Evolutionary conservation across 2,329 filamentous ascomycete species (phyloP), one percentile per base, ranked within the genome.

Genomic region (Nemania bipapillata): DNA sequence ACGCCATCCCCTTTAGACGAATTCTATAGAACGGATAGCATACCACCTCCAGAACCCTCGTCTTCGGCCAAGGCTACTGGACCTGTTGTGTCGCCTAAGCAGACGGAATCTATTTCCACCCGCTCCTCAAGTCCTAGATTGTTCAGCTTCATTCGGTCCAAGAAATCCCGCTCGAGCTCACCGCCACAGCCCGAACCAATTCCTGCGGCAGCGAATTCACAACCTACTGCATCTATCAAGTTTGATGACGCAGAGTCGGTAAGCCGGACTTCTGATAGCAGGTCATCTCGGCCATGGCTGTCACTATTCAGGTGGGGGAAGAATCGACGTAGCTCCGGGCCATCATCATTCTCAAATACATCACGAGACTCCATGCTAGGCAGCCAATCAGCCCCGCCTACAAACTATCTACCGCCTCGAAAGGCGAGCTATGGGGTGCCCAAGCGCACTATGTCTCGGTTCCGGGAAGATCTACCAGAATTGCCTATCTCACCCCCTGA

Each of bases 391-490:
- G 77, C 73, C 60, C 79, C 76, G 57, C 79, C 82, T 37, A 62
- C 76, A 12, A 80, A 74, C 54, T 76, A 77, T 28, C 60, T 75
- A 24, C 75, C 75, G 8, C 71, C 76, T 28, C 79, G 79, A 17
- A 79, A 77, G 57, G 63, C 80, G 7, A 83, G 81, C 71, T 78
- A 82, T 12, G 81, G 80, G 7, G 78, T 90, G 5, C 91, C 93
- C 5, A 91, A 92, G 75, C 89, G 94, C 64, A 96, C 93, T 3
- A 90, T 92, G 80, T 97, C 94, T 42, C 94, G 93, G 64, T 98
- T 98, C 82, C 88, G 92, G 56, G 95, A 98, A 81, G 94, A 97
- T 76, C 85, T 97, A 12, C 94, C 94, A 3, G 95, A 97, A 77
- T 86, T 93, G 59, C 92, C 93, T 1, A 80, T 94, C 12, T 96